Base-by-base conservation (phyloP, 2,329 filamentous ascomycete species). In the Alternaria ethzedia region DNA sequence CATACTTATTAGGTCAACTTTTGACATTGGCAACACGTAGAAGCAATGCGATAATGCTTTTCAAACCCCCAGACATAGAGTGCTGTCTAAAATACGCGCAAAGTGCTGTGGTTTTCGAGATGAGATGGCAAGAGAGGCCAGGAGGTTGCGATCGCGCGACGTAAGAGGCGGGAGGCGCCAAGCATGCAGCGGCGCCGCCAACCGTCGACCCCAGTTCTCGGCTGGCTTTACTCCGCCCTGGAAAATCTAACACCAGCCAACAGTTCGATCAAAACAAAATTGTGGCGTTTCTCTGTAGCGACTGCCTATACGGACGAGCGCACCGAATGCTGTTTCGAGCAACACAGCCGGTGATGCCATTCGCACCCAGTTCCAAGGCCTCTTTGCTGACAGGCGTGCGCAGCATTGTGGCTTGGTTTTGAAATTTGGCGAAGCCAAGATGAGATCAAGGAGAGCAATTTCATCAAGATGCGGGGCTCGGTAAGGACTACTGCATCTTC, bases 151-250 rank as follows among this genome's bases (percentile, higher is more conserved):
- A 64, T 69, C 58, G 36, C 59, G 30, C 9, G 57, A 66, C 62
- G 68, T 63, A 57, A 54, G 63, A 62, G 66, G 57, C 54, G 61
- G 57, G 26, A 30, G 13, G 59, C 51, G 64, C 59, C 68, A 66
- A 58, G 59, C 44, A 60, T 64, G 62, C 44, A 55, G 50, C 50
- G 43, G 45, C 51, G 44, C 62, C 30, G 43, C 41, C 30, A 64
- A 47, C 61, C 64, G 57, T 58, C 61, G 32, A 36, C 54, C 63
- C 59, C 59, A 66, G 62, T 56, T 41, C 60, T 70, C 57, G 64
- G 54, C 54, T 63, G 56, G 30, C 55, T 50, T 62, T 57, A 20
- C 58, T 43, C 59, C 57, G 63, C 57, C 43, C 28, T 49, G 30
- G 28, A 20, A 50, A n/a, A 52, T 10, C 49, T 20, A 52, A 52